Conservation (phyloP, 2,329 filamentous ascomycete genomes). For the Fusarium citri region DNA sequence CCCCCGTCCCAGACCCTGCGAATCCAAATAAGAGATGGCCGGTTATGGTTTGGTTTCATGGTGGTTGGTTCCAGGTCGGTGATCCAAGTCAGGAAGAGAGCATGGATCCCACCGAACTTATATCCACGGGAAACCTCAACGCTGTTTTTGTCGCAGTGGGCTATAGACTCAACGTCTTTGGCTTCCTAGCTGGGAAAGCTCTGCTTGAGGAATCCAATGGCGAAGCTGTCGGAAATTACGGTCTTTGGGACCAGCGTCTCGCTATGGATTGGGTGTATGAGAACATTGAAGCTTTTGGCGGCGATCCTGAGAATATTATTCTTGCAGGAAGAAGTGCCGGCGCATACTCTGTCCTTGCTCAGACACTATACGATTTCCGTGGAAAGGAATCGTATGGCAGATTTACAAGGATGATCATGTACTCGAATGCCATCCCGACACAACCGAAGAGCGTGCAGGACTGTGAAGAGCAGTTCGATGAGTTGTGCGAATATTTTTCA, state of each 20-base stretch:
- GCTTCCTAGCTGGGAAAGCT: background rate
- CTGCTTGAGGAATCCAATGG: background rate
- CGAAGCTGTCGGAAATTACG: background rate
- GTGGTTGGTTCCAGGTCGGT: constrained; percentile 61
- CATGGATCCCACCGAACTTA: constrained; percentile 58
- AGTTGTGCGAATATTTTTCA: constrained; percentile 8
- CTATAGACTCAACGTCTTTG: constrained; percentile 14
- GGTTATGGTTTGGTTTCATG: constrained; percentile 54
- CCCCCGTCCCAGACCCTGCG: background rate
- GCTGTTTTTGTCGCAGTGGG: constrained; percentile 14
- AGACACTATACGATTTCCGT: constrained; percentile 4
- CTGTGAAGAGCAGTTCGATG: constrained; percentile 7
- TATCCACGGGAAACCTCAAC: constrained; percentile 41
- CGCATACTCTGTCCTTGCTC: constrained; percentile 3
- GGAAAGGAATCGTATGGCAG: background rate
- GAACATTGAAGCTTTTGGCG: background rate
- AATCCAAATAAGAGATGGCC: constrained; percentile 39
- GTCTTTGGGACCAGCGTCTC: constrained; percentile 21
- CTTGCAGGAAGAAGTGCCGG: constrained; percentile 4
- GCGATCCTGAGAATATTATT: background rate
- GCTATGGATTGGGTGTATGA: constrained; percentile 19
- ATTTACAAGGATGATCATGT: constrained; percentile 17
- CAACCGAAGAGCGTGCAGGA: constrained; percentile 16
- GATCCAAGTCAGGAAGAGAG: constrained; percentile 56
- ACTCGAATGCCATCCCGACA: constrained; percentile 18